A percentile compares a stretch with the other conserved stretches of the same genome.
These are phyloP conservation scores for Aegle marmelos DNA, from an alignment of 345 rosid species.

Conservation along the genomic window DNA sequence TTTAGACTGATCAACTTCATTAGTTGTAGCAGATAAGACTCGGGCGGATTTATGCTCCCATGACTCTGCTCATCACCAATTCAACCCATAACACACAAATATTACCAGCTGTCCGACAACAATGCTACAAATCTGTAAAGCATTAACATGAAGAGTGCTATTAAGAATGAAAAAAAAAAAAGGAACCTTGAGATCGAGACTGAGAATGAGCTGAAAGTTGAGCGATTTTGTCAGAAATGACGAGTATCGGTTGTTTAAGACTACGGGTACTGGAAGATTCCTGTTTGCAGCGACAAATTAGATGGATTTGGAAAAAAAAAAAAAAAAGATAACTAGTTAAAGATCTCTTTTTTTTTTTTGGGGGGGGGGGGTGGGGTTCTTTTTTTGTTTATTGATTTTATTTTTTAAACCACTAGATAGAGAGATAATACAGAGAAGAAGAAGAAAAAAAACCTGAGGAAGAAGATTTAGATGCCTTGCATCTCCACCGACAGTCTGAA, in stretches of 20 bases:
- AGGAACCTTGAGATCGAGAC: conserved; percentile 31
- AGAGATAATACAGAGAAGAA: no score
- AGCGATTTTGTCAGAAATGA: conserved; percentile 47
- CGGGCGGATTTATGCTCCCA: conserved; percentile 70
- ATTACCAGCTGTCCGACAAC: not conserved
- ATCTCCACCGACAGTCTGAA: conserved; percentile 61
- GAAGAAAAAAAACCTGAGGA: conserved; percentile 51
- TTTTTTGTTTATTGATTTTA: no score
- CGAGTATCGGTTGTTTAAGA: conserved; percentile 49
- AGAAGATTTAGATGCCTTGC: conserved; percentile 59
- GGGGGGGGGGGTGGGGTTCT: no score
- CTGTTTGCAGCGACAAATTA: conserved; percentile 27
- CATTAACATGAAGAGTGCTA: not conserved
- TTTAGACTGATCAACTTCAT: conserved; percentile 42
- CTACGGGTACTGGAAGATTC: conserved; percentile 43
- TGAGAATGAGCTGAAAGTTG: conserved; percentile 4
- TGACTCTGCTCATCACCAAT: conserved; percentile 30
- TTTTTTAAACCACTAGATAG: no score
- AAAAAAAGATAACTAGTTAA: conserved; percentile 5
- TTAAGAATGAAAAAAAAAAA: no score
- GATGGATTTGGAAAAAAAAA: conserved; percentile 2
- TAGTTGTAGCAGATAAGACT: conserved; percentile 57
- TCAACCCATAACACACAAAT: conserved; percentile 7
- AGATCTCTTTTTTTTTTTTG: no score
- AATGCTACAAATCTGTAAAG: not conserved